Conservation (phyloP, 345 rosid species). For the Linum tenue region DNA sequence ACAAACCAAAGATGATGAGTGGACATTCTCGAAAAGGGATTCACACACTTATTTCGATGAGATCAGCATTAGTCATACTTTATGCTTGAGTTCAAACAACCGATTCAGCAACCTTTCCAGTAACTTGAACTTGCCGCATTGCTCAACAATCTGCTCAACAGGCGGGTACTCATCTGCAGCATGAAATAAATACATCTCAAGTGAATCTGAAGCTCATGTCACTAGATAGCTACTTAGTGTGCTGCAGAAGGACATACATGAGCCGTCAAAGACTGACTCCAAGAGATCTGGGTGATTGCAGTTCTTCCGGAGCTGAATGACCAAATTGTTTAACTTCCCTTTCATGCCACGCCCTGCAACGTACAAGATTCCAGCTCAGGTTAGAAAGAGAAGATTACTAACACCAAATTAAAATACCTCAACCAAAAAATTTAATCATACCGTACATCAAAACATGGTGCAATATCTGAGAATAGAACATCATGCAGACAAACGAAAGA, state of each 20-base stretch:
- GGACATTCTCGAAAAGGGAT: constrained; percentile 13
- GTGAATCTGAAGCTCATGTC: not conserved
- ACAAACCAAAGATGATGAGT: constrained; percentile 12
- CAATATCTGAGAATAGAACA: too few relatives aligned
- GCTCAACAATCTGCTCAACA: constrained; percentile 63
- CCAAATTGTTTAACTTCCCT: constrained; percentile 69
- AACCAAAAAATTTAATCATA: too few relatives aligned
- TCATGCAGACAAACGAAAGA: too few relatives aligned
- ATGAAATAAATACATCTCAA: constrained; percentile 4
- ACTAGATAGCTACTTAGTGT: not conserved
- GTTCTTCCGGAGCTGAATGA: constrained; percentile 82
- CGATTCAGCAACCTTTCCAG: constrained; percentile 56
- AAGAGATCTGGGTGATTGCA: constrained; percentile 98
- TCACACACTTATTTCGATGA: constrained; percentile 1
- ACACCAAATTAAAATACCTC: not conserved
- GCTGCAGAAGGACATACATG: constrained; percentile 38
- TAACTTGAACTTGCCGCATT: constrained; percentile 87
- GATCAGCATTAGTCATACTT: constrained; percentile 34
- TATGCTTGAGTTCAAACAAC: constrained; percentile 64
- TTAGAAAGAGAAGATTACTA: not conserved
- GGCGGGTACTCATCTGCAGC: constrained; percentile 68
- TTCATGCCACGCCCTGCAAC: constrained; percentile 47
- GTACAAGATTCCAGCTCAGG: not conserved
- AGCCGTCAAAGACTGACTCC: constrained; percentile 52
- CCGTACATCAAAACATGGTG: too few relatives aligned